These are phyloP conservation scores for Tolypocladium tundrense DNA, from an alignment of 2,329 filamentous ascomycete genomes.

Conservation along the genomic window DNA sequence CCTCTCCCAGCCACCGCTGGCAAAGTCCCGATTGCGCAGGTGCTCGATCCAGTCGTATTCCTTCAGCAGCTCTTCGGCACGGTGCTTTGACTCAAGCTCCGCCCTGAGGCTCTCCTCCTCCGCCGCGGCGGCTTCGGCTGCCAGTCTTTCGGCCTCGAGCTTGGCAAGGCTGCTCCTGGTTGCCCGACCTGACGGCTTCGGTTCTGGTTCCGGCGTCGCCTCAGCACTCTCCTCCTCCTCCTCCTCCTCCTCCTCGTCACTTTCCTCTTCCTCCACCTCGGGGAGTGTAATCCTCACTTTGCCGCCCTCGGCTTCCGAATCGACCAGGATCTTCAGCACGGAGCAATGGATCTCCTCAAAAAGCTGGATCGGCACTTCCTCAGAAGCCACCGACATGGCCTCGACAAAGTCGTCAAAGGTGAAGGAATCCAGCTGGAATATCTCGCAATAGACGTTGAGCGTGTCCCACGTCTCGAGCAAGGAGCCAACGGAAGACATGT, in stretches of 20 bases:
- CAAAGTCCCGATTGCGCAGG: constrained; percentile 73
- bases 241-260: constrained; percentile 53
- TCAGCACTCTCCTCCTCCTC: constrained; percentile 43
- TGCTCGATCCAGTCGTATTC: constrained; percentile 78
- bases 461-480: constrained; percentile 93
- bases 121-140: constrained; percentile 46
- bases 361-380: constrained; percentile 68
- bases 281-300: constrained; percentile 71
- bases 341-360: constrained; percentile 89
- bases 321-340: constrained; percentile 76
- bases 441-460: constrained; percentile 93
- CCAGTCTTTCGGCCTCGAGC: constrained; percentile 60
- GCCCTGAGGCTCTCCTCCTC: constrained; percentile 36
- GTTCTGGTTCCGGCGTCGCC: constrained; percentile 61
- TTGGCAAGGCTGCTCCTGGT: constrained; percentile 83
- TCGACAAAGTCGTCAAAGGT: constrained; percentile 95
- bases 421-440: constrained; percentile 90
- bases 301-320: constrained; percentile 63
- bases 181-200: constrained; percentile 56
- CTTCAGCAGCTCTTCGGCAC: constrained; percentile 64
- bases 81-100: constrained; percentile 46
- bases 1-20: constrained; percentile 81
- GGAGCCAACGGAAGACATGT: constrained; percentile 76
- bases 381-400: constrained; percentile 67
- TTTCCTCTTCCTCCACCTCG: constrained; percentile 60